phyloP scores from a whole-genome alignment of 805 yeast species.

The Saccharomyces eubayanus region DNA sequence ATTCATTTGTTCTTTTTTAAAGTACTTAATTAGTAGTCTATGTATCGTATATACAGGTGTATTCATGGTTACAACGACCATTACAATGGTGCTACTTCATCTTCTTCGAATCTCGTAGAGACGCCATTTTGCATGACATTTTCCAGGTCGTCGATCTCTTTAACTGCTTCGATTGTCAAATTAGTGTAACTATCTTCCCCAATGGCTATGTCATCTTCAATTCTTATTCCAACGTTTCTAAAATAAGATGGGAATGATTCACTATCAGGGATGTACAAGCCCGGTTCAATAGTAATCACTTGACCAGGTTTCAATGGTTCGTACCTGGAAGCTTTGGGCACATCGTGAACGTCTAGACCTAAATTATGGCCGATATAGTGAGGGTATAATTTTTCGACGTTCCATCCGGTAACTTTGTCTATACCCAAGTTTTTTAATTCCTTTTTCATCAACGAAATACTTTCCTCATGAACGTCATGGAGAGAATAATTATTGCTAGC shows the following conservation, averaged over 20 bases:
- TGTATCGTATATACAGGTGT: slow-evolving; percentile 1
- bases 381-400: slow-evolving; percentile 61
- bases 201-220: slow-evolving; percentile 87
- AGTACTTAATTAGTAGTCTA: neutral
- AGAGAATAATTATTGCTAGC: slow-evolving; percentile 45
- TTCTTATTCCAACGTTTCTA: slow-evolving; percentile 85
- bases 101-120: slow-evolving; percentile 40
- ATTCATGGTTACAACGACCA: neutral
- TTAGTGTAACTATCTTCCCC: slow-evolving; percentile 51
- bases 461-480: slow-evolving; percentile 66
- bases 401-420: slow-evolving; percentile 40
- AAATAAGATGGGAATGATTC: slow-evolving; percentile 64
- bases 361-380: slow-evolving; percentile 94
- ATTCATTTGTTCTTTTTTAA: neutral
- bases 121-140: slow-evolving; percentile 52
- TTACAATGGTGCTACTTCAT: slow-evolving; percentile 31
- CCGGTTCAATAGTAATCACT: slow-evolving; percentile 93
- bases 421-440: slow-evolving; percentile 75
- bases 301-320: slow-evolving; percentile 54
- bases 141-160: slow-evolving; percentile 80
- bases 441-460: slow-evolving; percentile 48
- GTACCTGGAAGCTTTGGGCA: slow-evolving; percentile 54
- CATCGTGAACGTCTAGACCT: slow-evolving; percentile 86
- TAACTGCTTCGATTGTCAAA: slow-evolving; percentile 75
- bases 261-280: slow-evolving; percentile 77